Evolutionary conservation across 768 basidiomycete species (phyloP).

Genomic region (Krasilnikovozyma curviuscula): DNA sequence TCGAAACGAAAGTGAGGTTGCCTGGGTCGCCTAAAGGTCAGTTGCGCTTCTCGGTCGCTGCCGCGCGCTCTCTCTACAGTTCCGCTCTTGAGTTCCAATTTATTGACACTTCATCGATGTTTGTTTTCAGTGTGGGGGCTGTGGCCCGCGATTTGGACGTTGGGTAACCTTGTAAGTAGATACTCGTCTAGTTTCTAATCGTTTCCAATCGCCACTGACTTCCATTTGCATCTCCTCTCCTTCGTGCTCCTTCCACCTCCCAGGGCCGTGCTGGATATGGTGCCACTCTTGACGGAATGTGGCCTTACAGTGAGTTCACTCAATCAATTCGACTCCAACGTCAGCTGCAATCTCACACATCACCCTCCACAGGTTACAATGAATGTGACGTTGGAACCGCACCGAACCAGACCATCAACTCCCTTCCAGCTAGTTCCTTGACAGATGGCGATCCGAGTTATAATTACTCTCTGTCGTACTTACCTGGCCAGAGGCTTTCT

Average conservation of each 20-base stretch:
- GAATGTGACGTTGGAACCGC: conserved; percentile 58
- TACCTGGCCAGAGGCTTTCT: conserved; percentile 64
- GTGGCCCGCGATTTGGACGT: conserved; percentile 32
- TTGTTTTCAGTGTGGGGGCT: conserved; percentile 31
- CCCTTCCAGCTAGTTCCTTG: conserved; percentile 39
- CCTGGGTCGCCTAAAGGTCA: conserved; percentile 48
- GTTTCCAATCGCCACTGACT: background rate
- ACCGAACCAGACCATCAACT: conserved; percentile 56
- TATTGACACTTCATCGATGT: background rate
- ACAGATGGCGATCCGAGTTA: conserved; percentile 40
- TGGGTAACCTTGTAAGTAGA: conserved; percentile 40
- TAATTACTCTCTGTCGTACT: conserved; percentile 47
- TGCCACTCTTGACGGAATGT: conserved; percentile 15
- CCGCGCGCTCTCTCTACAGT: too few species aligned
- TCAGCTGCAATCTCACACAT: too few species aligned
- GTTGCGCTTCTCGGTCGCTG: too few species aligned
- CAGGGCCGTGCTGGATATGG: too few species aligned
- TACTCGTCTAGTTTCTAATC: background rate
- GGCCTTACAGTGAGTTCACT: conserved; percentile 29
- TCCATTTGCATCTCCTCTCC: background rate
- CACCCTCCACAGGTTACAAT: too few species aligned
- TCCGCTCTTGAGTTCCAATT: too few species aligned
- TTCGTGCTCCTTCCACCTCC: background rate
- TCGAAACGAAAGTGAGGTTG: conserved; percentile 47
- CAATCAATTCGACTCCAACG: too few species aligned